These are phyloP conservation scores for Orbilia ellipsospora DNA, from an alignment of 2,329 filamentous ascomycete species.

Conservation along the genomic window DNA sequence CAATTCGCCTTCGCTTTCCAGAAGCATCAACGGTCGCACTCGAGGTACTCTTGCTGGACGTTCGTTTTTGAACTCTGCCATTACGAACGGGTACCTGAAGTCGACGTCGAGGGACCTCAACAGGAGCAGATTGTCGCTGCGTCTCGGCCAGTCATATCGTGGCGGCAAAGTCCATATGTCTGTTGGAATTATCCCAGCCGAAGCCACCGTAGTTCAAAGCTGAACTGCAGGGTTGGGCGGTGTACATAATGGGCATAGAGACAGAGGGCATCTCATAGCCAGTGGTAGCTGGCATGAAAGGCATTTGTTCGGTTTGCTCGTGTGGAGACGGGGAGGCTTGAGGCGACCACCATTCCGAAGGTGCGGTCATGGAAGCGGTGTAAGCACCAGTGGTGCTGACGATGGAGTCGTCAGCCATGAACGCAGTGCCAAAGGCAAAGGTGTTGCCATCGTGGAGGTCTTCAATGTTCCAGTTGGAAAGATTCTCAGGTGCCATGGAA, in stretches of 20 bases:
- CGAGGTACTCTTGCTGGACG: constrained; percentile 45
- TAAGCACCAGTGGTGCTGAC: constrained; percentile 63
- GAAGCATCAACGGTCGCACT: constrained; percentile 54
- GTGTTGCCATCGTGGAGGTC: constrained; percentile 47
- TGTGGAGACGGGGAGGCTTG: constrained; percentile 54
- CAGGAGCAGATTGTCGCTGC: constrained; percentile 44
- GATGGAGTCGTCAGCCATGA: constrained; percentile 61
- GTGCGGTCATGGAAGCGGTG: constrained; percentile 55
- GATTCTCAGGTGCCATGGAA: constrained; percentile 58
- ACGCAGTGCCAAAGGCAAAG: constrained; percentile 49
- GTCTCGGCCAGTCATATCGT: constrained; percentile 55
- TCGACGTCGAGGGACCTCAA: constrained; percentile 54
- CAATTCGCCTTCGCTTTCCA: constrained; percentile 56
- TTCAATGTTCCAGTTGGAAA: constrained; percentile 53
- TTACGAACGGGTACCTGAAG: constrained; percentile 48
- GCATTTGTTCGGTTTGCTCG: constrained; percentile 47
- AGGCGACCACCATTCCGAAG: constrained; percentile 54
- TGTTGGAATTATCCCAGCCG: constrained; percentile 73
- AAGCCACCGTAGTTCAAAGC: constrained; percentile 80
- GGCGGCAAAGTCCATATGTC: constrained; percentile 54
- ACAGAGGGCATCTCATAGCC: constrained; percentile 49
- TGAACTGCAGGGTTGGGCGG: constrained; percentile 81
- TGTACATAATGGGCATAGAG: constrained; percentile 49
- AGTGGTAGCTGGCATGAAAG: constrained; percentile 51
- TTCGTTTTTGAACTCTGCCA: constrained; percentile 51